Evolutionary conservation across 2,329 filamentous ascomycete genomes (phyloP).

Genomic region (Parafenestella ontariensis): DNA sequence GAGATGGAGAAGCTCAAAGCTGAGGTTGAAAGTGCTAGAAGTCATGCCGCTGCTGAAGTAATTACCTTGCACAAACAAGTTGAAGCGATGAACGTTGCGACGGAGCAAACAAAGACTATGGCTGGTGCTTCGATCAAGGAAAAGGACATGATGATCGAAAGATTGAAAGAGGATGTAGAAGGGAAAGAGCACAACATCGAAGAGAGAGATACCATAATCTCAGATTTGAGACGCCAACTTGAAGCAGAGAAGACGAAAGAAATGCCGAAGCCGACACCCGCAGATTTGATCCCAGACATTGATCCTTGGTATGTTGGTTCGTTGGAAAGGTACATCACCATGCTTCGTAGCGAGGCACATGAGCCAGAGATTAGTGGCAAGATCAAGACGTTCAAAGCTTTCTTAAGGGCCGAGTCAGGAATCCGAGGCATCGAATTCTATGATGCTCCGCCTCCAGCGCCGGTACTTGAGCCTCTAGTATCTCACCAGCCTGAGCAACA

Average conservation of each 20-base stretch:
- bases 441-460: slow-evolving; percentile 27
- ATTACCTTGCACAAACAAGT: slow-evolving; percentile 27
- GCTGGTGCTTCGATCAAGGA: slow-evolving; percentile 34
- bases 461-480: slow-evolving; percentile 5
- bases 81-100: slow-evolving; percentile 22
- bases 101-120: slow-evolving; percentile 29
- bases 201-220: slow-evolving; percentile 34
- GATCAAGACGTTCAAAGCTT: slow-evolving; percentile 61
- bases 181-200: slow-evolving; percentile 44
- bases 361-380: slow-evolving; percentile 59
- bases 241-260: slow-evolving; percentile 37
- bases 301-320: slow-evolving; percentile 65
- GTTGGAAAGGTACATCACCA: slow-evolving; percentile 61
- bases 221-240: slow-evolving; percentile 28
- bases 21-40: slow-evolving; percentile 23
- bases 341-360: slow-evolving; percentile 60
- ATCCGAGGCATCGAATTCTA: slow-evolving; percentile 55
- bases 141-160: slow-evolving; percentile 37
- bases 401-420: slow-evolving; percentile 48
- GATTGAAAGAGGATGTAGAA: slow-evolving; percentile 43
- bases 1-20: slow-evolving; percentile 17
- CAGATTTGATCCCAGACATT: slow-evolving; percentile 58
- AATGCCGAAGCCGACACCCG: slow-evolving; percentile 28
- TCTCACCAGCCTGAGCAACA: slow-evolving; percentile 7
- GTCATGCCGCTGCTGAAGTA: slow-evolving; percentile 24